Evolutionary conservation across 306 rosid genomes (phyloP), one percentile per base, ranked within the genome.

Genomic region (Begonia fuchsioides): DNA sequence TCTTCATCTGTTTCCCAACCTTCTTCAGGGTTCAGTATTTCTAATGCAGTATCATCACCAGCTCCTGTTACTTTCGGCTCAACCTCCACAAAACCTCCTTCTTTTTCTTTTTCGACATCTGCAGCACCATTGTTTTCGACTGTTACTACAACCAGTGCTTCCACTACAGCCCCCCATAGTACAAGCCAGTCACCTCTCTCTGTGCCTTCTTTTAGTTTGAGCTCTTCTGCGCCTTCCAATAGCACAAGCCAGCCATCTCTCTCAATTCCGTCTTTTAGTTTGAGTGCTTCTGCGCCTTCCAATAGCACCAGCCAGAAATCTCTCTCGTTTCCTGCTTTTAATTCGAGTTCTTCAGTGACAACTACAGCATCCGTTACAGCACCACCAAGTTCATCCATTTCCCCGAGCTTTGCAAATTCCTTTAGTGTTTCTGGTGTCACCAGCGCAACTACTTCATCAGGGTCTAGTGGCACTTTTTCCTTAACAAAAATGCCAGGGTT

Each of bases 91-190:
- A 67, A 67, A 59, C 61, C 72, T 1, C 47, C 72, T 43, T 63
- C 79, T 15, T 65, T 68, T 49, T 53, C 82, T 0, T 82, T 70
- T 56, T 13, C 84, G 3, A 59, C 80, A 2, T 48, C 87, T 2
- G 65, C 78, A 0, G 71, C 76, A 10, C 72, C 87, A 0, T 51
- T 71, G 46, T 75, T 75, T 52, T 82, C 94, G 0, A 69, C 87
- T 0, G 78, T 62, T 47, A 79, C 94, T 0, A 70, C 86, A 43
- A 68, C 92, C 11, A 60, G 56, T 8, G 52, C 83, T 38, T 52
- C 83, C 0, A 70, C 93, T 12, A 70, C 77, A 1, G 70, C 68
- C 1, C 66, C 82, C 0, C 62, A 57, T 13, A 53, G 70, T 47
- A 51, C 81, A 1, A 49, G 60, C 20, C 64, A 53, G 15, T 50